Base-by-base conservation (phyloP, 495 filamentous ascomycete species). In the Aspergillus campestris region DNA sequence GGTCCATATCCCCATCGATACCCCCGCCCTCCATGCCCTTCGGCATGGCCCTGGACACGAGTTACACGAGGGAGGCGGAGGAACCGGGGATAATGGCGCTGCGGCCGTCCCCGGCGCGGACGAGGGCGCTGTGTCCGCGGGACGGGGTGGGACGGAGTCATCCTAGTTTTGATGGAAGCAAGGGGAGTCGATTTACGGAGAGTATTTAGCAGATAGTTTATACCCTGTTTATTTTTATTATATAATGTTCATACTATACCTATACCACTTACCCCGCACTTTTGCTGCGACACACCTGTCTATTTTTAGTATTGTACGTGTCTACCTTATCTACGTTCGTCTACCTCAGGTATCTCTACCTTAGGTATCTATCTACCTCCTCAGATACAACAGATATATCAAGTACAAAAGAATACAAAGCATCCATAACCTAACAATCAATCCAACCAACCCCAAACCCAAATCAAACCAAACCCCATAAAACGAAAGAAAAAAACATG, bases 171-270 rank as follows among this genome's bases (percentile, higher is more conserved):
- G 75, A 79, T 53, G 75, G 77, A 18, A 78, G 74, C 49, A 66
- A 74, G 44, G 61, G 73, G 29, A 79, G 75, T 49, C 70, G 72
- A 35, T 80, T 80, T 51, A 74, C 74, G 31, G 77, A 80, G 52
- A 66, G 65, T 53, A 48, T 55, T 53, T 51, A 52, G 55, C 36
- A 24, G 18, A 24, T 43, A 43, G 31, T 34, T 43, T 31, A 31
- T 43, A 43, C 31, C 40, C 40, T 43, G 40, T 43, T 43, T 42
- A n/a, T 14, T 42, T 38, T 12, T 38, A 18, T 38, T 38, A 38
- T 41, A 45, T 53, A 42, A 37, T 24, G 18, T 24, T 24, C 45
- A 53, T 53, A 53, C 18, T 4, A 1, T 24, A 24, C 18, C 4
- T 24, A 24, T 4, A 2, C 18, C 4, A 24, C 18, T 24, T 24